Base-by-base conservation (phyloP, 2,329 filamentous ascomycete species). In the Ophiostoma ulmi region DNA sequence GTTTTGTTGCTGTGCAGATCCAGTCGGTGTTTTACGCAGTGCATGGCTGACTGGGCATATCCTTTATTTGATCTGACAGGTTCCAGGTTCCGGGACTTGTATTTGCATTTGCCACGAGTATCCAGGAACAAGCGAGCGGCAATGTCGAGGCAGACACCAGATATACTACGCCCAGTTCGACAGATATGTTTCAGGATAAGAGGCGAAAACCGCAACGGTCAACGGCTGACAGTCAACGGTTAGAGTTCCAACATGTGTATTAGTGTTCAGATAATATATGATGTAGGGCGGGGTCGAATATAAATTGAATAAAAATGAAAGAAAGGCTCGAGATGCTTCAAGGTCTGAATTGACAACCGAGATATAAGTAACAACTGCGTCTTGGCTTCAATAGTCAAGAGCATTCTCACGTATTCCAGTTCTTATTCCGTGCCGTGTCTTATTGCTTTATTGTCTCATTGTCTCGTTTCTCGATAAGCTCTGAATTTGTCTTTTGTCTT, bases 121-220 rank as follows among this genome's bases (percentile, higher is more conserved):
- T 31, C 20, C n/a, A 58, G 52, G n/a, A 58, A 58, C 52, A 58
- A 58, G 52, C 52, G 52, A 58, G 52, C 52, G 52, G 52, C 52
- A 58, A 58, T 26, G 22, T 26, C 5, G 52, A 58, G 5, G 22
- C 22, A 58, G 52, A 20, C 44, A 48, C 44, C 5, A n/a, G n/a
- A 22, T 26, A 22, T 14, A 17, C 20, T 58, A 22, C 52, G 52
- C 52, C 52, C 52, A 11, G 22, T 58, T 58, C 26, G 3, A 13
- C 52, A 58, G 10, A 31, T 26, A 17, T 26, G 22, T 58, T 58
- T 58, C 52, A 22, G 52, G 52, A 13, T 55, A 22, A 17, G n/a
- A 26, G 17, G 22, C 26, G 52, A 26, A 10, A 4, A 58, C 26
- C 52, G n/a, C 20, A 58, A 58, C 52, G 52, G 52, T 13, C 22